These are phyloP conservation scores for Pinus albicaulis DNA, from an alignment of 75 land plant genomes.

Conservation along the genomic window DNA sequence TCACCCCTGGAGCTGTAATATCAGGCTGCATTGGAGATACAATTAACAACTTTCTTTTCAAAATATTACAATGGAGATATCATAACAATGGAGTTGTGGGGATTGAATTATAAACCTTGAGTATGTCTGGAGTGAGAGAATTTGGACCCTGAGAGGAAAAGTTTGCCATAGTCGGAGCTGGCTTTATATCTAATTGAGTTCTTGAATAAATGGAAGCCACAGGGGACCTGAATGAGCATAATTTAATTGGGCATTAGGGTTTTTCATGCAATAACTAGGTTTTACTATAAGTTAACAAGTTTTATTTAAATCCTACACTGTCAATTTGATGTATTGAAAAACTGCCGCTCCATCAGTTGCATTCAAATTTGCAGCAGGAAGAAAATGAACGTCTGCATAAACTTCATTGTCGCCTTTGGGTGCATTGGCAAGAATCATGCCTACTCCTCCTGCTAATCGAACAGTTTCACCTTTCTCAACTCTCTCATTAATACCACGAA, in stretches of 20 bases:
- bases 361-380: no score
- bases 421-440: no score
- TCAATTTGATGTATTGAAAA: no score
- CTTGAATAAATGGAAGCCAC: slow-evolving; percentile 31
- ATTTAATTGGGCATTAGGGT: neutral
- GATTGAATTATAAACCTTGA: slow-evolving; percentile 30
- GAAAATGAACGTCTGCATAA: no score
- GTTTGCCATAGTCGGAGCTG: slow-evolving; percentile 60
- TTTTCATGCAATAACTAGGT: no score
- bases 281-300: no score
- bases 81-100: neutral
- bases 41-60: neutral
- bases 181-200: slow-evolving; percentile 26
- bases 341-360: no score
- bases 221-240: slow-evolving; percentile 33
- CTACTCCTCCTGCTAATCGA: no score
- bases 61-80: neutral
- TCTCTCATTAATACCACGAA: no score
- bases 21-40: slow-evolving; percentile 21
- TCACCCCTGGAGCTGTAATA: slow-evolving; percentile 26
- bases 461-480: no score
- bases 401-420: no score
- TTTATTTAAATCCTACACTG: no score
- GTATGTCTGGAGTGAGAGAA: slow-evolving; percentile 41
- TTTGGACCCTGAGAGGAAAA: slow-evolving; percentile 74